phyloP scores from a whole-genome alignment of 2,329 filamentous ascomycete genomes.

The Zymoseptoria crescenta region DNA sequence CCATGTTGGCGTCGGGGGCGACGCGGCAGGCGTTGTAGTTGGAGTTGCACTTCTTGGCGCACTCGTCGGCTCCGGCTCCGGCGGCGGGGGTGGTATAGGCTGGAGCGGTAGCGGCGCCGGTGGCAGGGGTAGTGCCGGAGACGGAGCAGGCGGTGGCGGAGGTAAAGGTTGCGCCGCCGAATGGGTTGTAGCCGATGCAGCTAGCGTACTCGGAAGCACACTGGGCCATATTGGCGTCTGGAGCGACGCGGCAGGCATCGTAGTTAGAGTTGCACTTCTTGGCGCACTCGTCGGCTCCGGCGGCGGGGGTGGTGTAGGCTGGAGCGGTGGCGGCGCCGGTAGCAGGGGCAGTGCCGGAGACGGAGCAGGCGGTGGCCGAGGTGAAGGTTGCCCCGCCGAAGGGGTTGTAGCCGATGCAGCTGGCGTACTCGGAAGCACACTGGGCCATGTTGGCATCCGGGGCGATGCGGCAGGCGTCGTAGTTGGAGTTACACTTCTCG shows the following conservation, averaged over 20 bases:
- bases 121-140: not conserved
- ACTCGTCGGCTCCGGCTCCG: slow-evolving; percentile 27
- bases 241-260: slow-evolving; percentile 3
- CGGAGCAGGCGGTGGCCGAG: not conserved
- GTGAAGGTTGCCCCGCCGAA: slow-evolving; percentile 1
- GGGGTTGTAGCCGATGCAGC: slow-evolving; percentile 12
- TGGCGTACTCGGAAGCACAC: slow-evolving; percentile 3
- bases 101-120: too few relatives aligned
- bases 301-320: slow-evolving; percentile 14
- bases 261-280: not conserved
- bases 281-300: slow-evolving; percentile 22
- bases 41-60: not conserved
- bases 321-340: too few relatives aligned
- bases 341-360: not conserved
- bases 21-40: slow-evolving; percentile 3
- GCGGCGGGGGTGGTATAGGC: slow-evolving; percentile 19
- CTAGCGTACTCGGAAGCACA: slow-evolving; percentile 3
- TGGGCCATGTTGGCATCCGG: not conserved
- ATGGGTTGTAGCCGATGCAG: slow-evolving; percentile 13
- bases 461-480: slow-evolving; percentile 4
- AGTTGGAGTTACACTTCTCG: not conserved
- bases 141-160: not conserved
- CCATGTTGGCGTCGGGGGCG: slow-evolving; percentile 7
- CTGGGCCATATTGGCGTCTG: not conserved
- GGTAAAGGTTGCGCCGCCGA: not conserved